Base-by-base conservation (phyloP, 352 stramenopile genomes). In the Globisporangium yorkense region DNA sequence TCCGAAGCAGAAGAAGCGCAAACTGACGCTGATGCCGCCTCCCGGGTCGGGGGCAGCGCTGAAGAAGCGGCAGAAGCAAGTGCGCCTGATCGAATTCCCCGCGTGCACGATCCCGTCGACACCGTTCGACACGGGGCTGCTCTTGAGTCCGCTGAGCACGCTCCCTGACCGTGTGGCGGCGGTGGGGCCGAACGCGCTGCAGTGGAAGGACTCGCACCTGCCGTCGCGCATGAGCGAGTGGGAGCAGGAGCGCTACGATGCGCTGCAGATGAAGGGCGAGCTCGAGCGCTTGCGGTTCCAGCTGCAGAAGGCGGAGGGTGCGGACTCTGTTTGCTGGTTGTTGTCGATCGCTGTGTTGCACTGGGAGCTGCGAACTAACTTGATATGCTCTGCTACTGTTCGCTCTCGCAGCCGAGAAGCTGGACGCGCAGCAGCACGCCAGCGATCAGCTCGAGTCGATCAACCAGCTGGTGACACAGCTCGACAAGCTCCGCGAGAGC, bases 381-480 rank as follows among this genome's bases (percentile, higher is more conserved):
- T 37, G 27, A 40, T 41, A 29, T 47, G 6, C 51, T 31, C 47
- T 27, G 24, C 24, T 27, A 27, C 24, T 27, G 24, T 27, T 44
- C 47, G 49, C 56, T 16, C 46, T 18, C 63, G n/a, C 49, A 91
- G 79, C 71, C 27, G 75, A 91, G 47, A 90, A 89, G 57, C 45
- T 81, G 50, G 83, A 90, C 51, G 83, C 83, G 9, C 83, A 92
- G 47, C 66, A 88, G 40, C 70, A 89, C 63, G 83, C 82, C 24
- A 85, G 71, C 35, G 83, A 91, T 40, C 83, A 92, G 48, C 66
- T 91, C 18, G 83, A 90, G 62, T 89, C 80, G 8, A 92, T 92
- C 54, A 90, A 92, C 57, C 76, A 89, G 50, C 77, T 92, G 37
- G 83, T 92, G 31, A 72, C 70, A 31, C 79, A 88, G 70, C 67